Percentiles rank a stretch among this genome's conserved stretches.
Conservation (phyloP, 2,329 filamentous ascomycete species). For the Parascedosporium putredinis region DNA sequence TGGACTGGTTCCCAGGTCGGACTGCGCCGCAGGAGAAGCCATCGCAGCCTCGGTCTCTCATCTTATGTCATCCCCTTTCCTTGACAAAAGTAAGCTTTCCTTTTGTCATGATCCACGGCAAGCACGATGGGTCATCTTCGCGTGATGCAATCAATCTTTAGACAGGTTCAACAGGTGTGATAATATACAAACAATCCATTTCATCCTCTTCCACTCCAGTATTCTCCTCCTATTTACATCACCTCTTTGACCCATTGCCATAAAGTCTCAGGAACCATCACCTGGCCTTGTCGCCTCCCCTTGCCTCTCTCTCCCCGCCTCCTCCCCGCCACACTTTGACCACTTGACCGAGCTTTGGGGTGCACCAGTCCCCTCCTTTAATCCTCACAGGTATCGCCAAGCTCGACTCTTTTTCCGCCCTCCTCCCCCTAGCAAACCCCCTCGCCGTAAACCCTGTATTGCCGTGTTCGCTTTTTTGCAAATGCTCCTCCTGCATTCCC, state of each 20-base stretch:
- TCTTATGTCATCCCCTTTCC: slow-evolving; percentile 12
- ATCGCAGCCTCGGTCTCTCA: background rate
- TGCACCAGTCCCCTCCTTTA: no score
- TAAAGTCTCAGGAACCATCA: no score
- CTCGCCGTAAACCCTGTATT: background rate
- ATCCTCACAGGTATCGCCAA: no score
- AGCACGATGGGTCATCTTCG: background rate
- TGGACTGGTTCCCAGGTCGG: no score
- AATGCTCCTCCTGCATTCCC: slow-evolving; percentile 1
- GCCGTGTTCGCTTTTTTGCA: background rate
- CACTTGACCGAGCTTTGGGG: no score
- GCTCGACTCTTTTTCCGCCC: background rate
- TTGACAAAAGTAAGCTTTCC: background rate
- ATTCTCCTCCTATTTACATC: background rate
- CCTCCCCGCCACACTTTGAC: no score
- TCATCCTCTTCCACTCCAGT: background rate
- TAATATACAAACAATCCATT: background rate
- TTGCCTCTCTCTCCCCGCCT: background rate
- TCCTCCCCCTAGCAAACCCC: background rate
- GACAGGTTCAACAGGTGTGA: background rate
- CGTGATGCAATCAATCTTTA: background rate
- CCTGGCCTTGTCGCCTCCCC: background rate
- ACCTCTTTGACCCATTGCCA: no score
- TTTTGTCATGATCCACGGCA: background rate
- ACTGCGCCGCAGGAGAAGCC: no score